Base-by-base conservation (phyloP, 805 yeast genomes). In the Dipodascopsis uninucleata region DNA sequence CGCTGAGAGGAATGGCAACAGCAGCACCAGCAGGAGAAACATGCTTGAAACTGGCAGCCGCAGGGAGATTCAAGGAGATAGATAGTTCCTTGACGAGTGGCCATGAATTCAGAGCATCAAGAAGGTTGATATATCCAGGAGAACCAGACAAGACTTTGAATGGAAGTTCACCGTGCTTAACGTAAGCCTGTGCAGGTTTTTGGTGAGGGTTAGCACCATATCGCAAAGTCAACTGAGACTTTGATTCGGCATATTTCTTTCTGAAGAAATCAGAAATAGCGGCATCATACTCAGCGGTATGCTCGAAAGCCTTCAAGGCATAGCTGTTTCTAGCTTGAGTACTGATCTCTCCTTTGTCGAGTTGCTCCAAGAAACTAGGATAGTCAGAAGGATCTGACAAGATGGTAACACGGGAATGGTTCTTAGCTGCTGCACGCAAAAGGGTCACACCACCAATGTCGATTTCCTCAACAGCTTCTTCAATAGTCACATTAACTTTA, bases 131-230 rank as follows among this genome's bases (percentile, higher is more conserved):
- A 75, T 93, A 93, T 59, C 98, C 97, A 56, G 98, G 98, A 45
- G 96, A 82, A 49, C 98, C 98, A 58, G 81, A 72, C 59, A 93
- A 74, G 22, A 90, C 97, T 71, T 84, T 84, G 76, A 93, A 90
- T 39, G 98, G 98, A 57, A 93, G 77, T 56, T 82, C 84, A 60
- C 94, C 96, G 57, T 81, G 78, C 47, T 81, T 67, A 46, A 93
- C 95, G 63, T 70, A 93, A 42, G 97, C 96, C 75, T 93, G 98
- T 24, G 98, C 97, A 39, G 98, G 98, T 71, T 87, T 93, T 75
- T 93, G 98, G 70, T 93, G 97, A 49, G 98, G 98, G 75, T 93
- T 93, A 48, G 96, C 96, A 67, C 98, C 98, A 69, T 93, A 93
- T 74, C 98, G 82, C 61, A 93, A 77, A 23, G 97, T 90, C 68